phyloP scores from a whole-genome alignment of 805 yeast species.

The Kockiozyma suomiensis region DNA sequence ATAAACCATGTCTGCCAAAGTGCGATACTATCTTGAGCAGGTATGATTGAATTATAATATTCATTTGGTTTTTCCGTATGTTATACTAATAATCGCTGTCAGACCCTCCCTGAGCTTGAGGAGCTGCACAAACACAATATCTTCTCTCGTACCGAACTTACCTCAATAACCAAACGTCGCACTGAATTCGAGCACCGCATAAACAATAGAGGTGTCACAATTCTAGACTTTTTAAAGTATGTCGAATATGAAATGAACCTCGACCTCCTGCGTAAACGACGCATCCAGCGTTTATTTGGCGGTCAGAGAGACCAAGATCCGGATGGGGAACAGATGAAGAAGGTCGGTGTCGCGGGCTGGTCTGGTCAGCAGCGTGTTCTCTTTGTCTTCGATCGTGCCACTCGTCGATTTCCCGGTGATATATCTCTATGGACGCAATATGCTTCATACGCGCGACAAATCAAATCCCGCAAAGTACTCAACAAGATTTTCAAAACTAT shows the following conservation, averaged over 20 bases:
- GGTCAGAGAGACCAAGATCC: slow-evolving; percentile 9
- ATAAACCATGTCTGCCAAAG: slow-evolving; percentile 61
- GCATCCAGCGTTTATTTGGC: slow-evolving; percentile 58
- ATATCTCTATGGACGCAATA: slow-evolving; percentile 77
- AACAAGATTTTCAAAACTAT: slow-evolving; percentile 54
- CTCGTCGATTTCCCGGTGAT: slow-evolving; percentile 76
- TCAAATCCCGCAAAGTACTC: slow-evolving; percentile 41
- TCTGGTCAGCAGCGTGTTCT: slow-evolving; percentile 79
- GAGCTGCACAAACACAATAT: slow-evolving; percentile 80
- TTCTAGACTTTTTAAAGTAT: slow-evolving; percentile 76
- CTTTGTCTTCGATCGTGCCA: slow-evolving; percentile 81
- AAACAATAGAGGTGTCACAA: slow-evolving; percentile 76
- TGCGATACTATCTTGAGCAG: slow-evolving; percentile 60
- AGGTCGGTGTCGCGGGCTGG: slow-evolving; percentile 67
- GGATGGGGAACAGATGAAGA: background rate
- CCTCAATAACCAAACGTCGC: slow-evolving; percentile 84
- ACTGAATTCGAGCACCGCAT: slow-evolving; percentile 94
- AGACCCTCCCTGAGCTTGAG: slow-evolving; percentile 86
- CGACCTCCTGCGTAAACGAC: slow-evolving; percentile 73
- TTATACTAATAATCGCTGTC: too few species aligned
- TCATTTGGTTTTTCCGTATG: too few species aligned
- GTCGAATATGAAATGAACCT: slow-evolving; percentile 77
- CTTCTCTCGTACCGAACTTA: slow-evolving; percentile 76
- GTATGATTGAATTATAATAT: slow-evolving; percentile 15
- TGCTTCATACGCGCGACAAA: slow-evolving; percentile 54